phyloP scores from a whole-genome alignment of 176 grass and related monocot genomes.

The Otatea glauca region DNA sequence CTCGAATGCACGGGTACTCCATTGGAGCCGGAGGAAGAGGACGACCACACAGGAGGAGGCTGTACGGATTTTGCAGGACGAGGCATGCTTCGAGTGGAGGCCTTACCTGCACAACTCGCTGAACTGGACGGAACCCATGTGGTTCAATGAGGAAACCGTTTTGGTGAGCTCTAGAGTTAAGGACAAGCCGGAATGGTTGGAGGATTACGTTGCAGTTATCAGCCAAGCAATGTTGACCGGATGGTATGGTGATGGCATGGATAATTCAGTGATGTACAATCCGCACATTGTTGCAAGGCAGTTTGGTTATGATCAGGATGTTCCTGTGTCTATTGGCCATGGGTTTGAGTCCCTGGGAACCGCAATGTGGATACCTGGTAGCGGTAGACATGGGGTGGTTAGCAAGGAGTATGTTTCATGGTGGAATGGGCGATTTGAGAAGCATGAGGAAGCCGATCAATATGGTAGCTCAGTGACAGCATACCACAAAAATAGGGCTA shows the following conservation, averaged over 20 bases:
- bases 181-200: slow-evolving; percentile 42
- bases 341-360: slow-evolving; percentile 8
- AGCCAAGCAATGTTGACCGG: slow-evolving; percentile 44
- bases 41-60: slow-evolving; percentile 32
- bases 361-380: slow-evolving; percentile 47
- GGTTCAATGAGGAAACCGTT: slow-evolving; percentile 40
- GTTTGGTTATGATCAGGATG: slow-evolving; percentile 69
- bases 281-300: slow-evolving; percentile 64
- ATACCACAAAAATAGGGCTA: background rate
- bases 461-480: background rate
- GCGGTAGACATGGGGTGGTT: slow-evolving; percentile 46
- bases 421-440: slow-evolving; percentile 35
- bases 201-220: slow-evolving; percentile 52
- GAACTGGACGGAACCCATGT: slow-evolving; percentile 50
- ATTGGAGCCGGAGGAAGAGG: slow-evolving; percentile 45
- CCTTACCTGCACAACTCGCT: slow-evolving; percentile 49
- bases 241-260: slow-evolving; percentile 39
- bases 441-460: slow-evolving; percentile 26
- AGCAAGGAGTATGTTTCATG: slow-evolving; percentile 54
- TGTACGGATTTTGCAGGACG: slow-evolving; percentile 39
- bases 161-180: slow-evolving; percentile 40
- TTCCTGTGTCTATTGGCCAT: slow-evolving; percentile 30
- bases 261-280: slow-evolving; percentile 46
- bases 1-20: slow-evolving; percentile 40
- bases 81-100: slow-evolving; percentile 55